Conservation (phyloP, 257 asterid genomes). For the Schizonepeta tenuifolia region DNA sequence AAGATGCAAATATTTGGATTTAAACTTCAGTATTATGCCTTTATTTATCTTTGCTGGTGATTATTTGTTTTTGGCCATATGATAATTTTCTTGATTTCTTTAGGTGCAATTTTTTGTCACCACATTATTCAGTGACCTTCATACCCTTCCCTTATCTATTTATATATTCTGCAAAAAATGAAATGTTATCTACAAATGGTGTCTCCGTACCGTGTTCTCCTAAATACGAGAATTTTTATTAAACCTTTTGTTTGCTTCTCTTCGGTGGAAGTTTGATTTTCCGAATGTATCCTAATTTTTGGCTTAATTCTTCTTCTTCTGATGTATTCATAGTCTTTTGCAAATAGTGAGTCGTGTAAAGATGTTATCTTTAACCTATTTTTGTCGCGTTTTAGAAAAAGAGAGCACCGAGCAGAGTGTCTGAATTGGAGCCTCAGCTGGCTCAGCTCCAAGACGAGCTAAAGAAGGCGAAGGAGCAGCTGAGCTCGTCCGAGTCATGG, state of each 20-base stretch:
- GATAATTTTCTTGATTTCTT: not conserved
- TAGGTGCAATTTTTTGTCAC: not conserved
- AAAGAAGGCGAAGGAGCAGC: slow-evolving; percentile 68
- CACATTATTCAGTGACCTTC: not conserved
- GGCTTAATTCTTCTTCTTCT: too few relatives aligned
- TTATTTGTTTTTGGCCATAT: not conserved
- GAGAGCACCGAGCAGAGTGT: slow-evolving; percentile 39
- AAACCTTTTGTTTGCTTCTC: too few relatives aligned
- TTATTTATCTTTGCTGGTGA: not conserved
- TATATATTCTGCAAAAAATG: not conserved
- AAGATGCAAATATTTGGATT: not conserved
- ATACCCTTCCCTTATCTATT: not conserved
- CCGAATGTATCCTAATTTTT: too few relatives aligned
- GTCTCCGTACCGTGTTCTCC: not conserved
- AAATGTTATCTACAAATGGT: not conserved
- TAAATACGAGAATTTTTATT: too few relatives aligned
- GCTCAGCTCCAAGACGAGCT: slow-evolving; percentile 78
- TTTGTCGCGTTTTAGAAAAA: slow-evolving; percentile 55
- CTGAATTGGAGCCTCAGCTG: slow-evolving; percentile 74
- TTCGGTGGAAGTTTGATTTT: too few relatives aligned
- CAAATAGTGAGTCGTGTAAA: not conserved
- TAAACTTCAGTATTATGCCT: not conserved
- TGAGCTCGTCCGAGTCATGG: slow-evolving; percentile 69
- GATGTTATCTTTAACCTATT: not conserved
- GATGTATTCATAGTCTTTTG: too few relatives aligned